These are phyloP conservation scores for Saitozyma sp. DNA, from an alignment of 768 basidiomycete species.

Conservation along the genomic window DNA sequence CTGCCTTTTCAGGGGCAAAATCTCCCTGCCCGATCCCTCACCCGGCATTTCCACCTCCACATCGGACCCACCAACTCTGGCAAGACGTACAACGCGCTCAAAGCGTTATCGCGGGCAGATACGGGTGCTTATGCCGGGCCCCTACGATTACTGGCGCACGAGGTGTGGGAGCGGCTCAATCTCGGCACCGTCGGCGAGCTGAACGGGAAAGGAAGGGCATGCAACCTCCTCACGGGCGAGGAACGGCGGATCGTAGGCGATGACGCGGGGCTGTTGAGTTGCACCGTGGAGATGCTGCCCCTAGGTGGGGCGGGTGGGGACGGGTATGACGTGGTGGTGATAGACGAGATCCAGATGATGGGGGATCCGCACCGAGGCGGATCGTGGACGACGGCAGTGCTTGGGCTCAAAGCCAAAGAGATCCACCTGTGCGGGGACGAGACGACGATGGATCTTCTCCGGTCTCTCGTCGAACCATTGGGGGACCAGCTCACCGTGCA, in stretches of 20 bases:
- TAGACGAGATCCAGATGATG: slow-evolving; percentile 98
- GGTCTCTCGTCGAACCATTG: slow-evolving; percentile 63
- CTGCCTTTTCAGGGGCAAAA: slow-evolving; percentile 29
- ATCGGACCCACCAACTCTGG: slow-evolving; percentile 98
- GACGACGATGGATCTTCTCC: slow-evolving; percentile 78
- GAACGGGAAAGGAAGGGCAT: slow-evolving; percentile 63
- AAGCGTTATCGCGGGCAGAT: slow-evolving; percentile 74
- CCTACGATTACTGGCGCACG: slow-evolving; percentile 86
- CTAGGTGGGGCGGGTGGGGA: slow-evolving; percentile 18
- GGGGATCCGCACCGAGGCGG: slow-evolving; percentile 72
- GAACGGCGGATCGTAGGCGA: slow-evolving; percentile 71
- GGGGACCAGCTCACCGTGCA: slow-evolving; percentile 80
- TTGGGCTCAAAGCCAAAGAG: slow-evolving; percentile 74
- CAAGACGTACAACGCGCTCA: slow-evolving; percentile 90
- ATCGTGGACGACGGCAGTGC: slow-evolving; percentile 78
- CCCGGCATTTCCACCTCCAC: slow-evolving; percentile 84
- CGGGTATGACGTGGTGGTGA: slow-evolving; percentile 73
- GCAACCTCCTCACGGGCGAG: slow-evolving; percentile 91
- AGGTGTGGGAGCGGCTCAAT: slow-evolving; percentile 89
- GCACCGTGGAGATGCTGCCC: slow-evolving; percentile 90
- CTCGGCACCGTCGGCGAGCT: slow-evolving; percentile 77
- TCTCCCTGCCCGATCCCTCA: slow-evolving; percentile 58
- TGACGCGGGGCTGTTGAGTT: slow-evolving; percentile 64
- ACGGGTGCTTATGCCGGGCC: slow-evolving; percentile 87
- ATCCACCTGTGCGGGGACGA: slow-evolving; percentile 96